A percentile compares a stretch with the other conserved stretches of the same genome.
Evolutionary conservation across 371 early-diverging fungal species (phyloP).

Genomic region (Lichtheimia ramosa): DNA sequence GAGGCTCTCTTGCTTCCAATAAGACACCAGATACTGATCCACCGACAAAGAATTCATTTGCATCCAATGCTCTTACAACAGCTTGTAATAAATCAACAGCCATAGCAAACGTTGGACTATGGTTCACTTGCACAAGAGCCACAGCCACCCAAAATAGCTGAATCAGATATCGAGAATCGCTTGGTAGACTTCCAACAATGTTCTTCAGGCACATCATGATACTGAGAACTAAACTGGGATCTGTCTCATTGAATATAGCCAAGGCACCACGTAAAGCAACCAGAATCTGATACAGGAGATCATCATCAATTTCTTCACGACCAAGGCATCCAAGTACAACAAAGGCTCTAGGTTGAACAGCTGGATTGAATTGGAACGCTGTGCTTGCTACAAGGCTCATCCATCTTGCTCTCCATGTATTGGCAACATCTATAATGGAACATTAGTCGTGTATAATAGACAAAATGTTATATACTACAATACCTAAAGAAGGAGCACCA

Average conservation of each 20-base stretch:
- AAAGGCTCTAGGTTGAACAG: slow-evolving; percentile 91
- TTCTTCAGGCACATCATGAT: slow-evolving; percentile 85
- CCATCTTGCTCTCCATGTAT: slow-evolving; percentile 87
- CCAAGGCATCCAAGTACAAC: slow-evolving; percentile 86
- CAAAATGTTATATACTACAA: slow-evolving; percentile 36
- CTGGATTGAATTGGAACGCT: slow-evolving; percentile 90
- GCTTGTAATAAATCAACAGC: slow-evolving; percentile 70
- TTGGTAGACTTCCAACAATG: slow-evolving; percentile 75
- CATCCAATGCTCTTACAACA: slow-evolving; percentile 72
- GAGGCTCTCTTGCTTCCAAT: slow-evolving; percentile 54
- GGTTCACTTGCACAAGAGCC: slow-evolving; percentile 81
- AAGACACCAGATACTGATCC: slow-evolving; percentile 52
- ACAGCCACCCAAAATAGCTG: slow-evolving; percentile 90
- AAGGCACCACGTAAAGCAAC: slow-evolving; percentile 83
- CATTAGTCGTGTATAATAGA: not conserved
- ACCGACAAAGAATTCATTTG: slow-evolving; percentile 55
- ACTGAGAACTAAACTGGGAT: slow-evolving; percentile 81
- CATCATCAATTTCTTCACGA: slow-evolving; percentile 82
- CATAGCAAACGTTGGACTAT: slow-evolving; percentile 66
- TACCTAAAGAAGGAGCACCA: slow-evolving; percentile 71
- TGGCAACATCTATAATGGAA: slow-evolving; percentile 54
- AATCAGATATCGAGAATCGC: slow-evolving; percentile 70
- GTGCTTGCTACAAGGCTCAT: slow-evolving; percentile 85
- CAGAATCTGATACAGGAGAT: slow-evolving; percentile 83
- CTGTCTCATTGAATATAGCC: slow-evolving; percentile 76